Evolutionary conservation across 179 eudicot species (phyloP).

Genomic region (Patellifolia procumbens): DNA sequence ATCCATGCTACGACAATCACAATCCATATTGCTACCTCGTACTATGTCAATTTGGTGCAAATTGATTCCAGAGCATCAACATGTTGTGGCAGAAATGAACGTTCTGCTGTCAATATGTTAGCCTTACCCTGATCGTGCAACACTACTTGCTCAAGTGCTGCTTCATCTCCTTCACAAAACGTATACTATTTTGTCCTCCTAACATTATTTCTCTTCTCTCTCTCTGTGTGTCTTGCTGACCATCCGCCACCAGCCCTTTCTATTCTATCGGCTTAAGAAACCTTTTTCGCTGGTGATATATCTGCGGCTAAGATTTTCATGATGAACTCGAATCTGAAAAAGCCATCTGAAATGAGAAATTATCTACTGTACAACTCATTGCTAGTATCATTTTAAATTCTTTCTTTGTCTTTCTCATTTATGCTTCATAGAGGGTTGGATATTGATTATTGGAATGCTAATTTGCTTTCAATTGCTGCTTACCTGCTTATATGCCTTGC

Average conservation of each 20-base stretch:
- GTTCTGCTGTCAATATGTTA: neutral
- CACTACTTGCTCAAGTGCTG: neutral
- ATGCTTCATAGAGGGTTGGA: neutral
- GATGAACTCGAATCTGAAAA: neutral
- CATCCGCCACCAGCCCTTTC: neutral
- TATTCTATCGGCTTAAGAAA: neutral
- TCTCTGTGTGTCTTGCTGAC: neutral
- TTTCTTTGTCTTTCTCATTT: neutral
- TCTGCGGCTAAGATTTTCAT: neutral
- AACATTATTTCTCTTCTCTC: neutral
- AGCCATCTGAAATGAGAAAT: neutral
- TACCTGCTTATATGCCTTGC: constrained; percentile 25
- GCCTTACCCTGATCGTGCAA: neutral
- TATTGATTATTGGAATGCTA: neutral
- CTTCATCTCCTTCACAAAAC: neutral
- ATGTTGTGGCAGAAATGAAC: neutral
- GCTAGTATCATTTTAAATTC: neutral
- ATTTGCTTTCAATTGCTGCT: constrained; percentile 10
- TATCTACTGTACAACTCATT: neutral
- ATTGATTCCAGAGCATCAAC: neutral
- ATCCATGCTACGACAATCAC: neutral
- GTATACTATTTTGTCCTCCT: neutral
- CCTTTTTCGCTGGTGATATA: neutral
- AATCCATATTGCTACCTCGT: neutral
- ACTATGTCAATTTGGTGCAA: neutral